phyloP scores from a whole-genome alignment of 768 basidiomycete species.

The Phylloporus arenicola region DNA sequence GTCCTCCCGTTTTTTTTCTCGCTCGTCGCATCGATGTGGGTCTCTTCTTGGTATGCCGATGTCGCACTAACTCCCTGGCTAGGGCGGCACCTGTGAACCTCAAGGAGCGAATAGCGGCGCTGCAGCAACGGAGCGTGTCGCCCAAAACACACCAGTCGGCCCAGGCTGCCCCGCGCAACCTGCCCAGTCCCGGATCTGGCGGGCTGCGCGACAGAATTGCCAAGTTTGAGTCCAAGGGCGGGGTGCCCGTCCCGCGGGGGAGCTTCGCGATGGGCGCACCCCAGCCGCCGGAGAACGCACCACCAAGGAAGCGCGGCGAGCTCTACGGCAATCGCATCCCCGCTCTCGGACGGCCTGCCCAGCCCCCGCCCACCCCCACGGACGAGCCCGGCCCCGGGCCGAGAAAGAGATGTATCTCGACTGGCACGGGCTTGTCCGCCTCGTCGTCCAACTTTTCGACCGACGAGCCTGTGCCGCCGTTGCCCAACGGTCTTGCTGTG shows the following conservation, averaged over 20 bases:
- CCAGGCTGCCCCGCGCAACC: slow-evolving; percentile 26
- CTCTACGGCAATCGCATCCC: slow-evolving; percentile 70
- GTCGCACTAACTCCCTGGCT: slow-evolving; percentile 15
- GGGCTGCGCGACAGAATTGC: slow-evolving; percentile 67
- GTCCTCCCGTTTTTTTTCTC: slow-evolving; percentile 8
- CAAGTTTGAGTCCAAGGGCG: slow-evolving; percentile 74
- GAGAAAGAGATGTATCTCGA: slow-evolving; percentile 29
- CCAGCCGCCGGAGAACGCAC: slow-evolving; percentile 42
- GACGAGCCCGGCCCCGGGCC: slow-evolving; percentile 15
- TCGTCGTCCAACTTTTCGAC: slow-evolving; percentile 5
- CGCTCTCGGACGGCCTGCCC: slow-evolving; percentile 21
- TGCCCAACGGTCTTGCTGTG: slow-evolving; percentile 14
- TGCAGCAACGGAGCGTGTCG: slow-evolving; percentile 52
- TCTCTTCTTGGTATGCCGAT: neutral
- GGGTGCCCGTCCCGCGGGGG: slow-evolving; percentile 67
- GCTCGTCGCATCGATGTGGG: slow-evolving; percentile 26
- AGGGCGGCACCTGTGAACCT: slow-evolving; percentile 46
- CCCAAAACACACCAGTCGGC: slow-evolving; percentile 30
- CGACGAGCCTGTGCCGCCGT: slow-evolving; percentile 22
- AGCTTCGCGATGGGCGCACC: slow-evolving; percentile 68
- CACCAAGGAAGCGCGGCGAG: slow-evolving; percentile 53
- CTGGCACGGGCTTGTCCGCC: slow-evolving; percentile 20
- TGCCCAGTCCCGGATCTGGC: slow-evolving; percentile 25
- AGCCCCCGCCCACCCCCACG: slow-evolving; percentile 10
- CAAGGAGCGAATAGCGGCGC: slow-evolving; percentile 78